Evolutionary conservation across 352 stramenopile genomes (phyloP).

Genomic region (Thalassiosira hispida): DNA sequence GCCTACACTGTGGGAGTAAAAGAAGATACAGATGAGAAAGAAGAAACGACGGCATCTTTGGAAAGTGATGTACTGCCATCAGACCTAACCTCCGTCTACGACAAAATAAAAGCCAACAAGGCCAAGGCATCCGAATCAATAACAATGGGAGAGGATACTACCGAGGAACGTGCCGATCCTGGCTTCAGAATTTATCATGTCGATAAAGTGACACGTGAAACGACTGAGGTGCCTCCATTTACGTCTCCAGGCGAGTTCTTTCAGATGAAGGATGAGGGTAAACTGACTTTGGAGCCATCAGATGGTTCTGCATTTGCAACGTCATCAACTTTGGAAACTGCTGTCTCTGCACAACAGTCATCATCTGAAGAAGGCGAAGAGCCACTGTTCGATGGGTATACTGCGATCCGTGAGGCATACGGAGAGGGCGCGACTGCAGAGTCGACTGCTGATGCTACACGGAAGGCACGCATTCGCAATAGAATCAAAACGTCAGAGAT

Average conservation of each 20-base stretch:
- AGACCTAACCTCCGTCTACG: conserved; percentile 66
- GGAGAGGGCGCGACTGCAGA: conserved; percentile 44
- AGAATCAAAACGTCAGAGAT: conserved; percentile 55
- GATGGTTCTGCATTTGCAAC: background rate
- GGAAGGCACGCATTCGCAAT: conserved; percentile 49
- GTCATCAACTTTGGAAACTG: background rate
- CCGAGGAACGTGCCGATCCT: conserved; percentile 65
- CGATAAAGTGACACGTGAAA: conserved; percentile 63
- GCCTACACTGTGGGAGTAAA: conserved; percentile 40
- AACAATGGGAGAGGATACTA: conserved; percentile 45
- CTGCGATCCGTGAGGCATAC: conserved; percentile 54
- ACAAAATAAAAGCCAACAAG: conserved; percentile 80
- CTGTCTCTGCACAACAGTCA: background rate
- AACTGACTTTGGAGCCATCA: conserved; percentile 6
- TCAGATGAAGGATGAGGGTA: conserved; percentile 40
- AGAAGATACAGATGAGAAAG: conserved; percentile 7
- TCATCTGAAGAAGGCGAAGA: conserved; percentile 8
- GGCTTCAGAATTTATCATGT: conserved; percentile 79
- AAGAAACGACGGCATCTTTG: conserved; percentile 8
- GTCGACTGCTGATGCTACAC: conserved; percentile 42
- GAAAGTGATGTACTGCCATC: background rate
- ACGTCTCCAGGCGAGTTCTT: conserved; percentile 71
- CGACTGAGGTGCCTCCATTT: conserved; percentile 72
- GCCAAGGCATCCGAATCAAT: conserved; percentile 47
- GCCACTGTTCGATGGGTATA: conserved; percentile 52